Base-by-base conservation (phyloP, 805 yeast species). In the Lipomyces spencermartinsiae region DNA sequence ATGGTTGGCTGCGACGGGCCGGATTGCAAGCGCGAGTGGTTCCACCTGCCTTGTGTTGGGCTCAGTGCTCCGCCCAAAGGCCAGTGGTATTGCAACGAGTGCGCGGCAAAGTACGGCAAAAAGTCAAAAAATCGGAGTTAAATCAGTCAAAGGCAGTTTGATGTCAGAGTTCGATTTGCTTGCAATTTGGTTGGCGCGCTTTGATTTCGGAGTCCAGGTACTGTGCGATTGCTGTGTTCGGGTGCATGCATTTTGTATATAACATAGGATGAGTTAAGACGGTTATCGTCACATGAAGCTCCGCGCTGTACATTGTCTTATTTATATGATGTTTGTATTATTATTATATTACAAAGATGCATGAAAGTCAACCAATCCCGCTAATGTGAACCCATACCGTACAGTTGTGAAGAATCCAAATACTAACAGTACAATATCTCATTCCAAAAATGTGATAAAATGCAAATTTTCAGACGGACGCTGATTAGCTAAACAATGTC, bases 1-100 rank as follows among this genome's bases (percentile, higher is more conserved):
- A 95, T 95, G 99, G 98, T 95, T 68, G 99, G 97, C 1, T 95
- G 99, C 80, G 99, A 95, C 76, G 98, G 97, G 12, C 93, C 91
- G 46, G 87, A 87, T 63, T 92, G 97, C 81, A 87, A 87, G 77
- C 83, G 91, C 65, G 97, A 91, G 78, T 91, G 97, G 97, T 91
- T 92, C 78, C 97, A 91, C 81, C 82, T 92, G 72, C 95, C 96
- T n/a, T 91, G 97, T 78, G 91, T 90, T 56, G 96, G 96, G 0
- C 83, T 91, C 73, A 87, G 86, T 63, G 90, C 91, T 58, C 85
- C 92, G 7, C 97, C 97, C 83, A 74, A 73, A 34, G 76, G 76
- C 10, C 74, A 73, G 29, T 74, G 91, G 91, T 87, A 84, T 70
- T 87, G 91, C 75, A 85, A 86, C 65, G 89, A 87, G 63, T 87